Evolutionary conservation across 345 rosid genomes (phyloP), one percentile per base, ranked within the genome.

Genomic region (Eucalyptus pumila): DNA sequence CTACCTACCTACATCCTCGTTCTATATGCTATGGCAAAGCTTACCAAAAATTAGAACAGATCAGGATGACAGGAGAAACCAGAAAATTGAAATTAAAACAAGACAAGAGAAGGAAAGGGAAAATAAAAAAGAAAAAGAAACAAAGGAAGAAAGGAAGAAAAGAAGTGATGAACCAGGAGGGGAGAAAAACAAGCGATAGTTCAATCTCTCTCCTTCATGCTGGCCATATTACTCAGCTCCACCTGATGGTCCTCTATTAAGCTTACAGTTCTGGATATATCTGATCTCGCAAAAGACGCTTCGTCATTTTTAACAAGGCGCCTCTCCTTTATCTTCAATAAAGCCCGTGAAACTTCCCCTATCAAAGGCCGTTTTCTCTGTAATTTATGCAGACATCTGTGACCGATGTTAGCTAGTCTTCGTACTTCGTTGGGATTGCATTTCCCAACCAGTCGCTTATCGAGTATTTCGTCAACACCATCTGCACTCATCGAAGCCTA

Each of bases 401-500:
- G 96, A 58, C 92, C 98, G 88, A 97, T 90, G 85, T 89, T 90
- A 24, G 99, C 98, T 65, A 98, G 87, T 87, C 88, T 93, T 89
- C 97, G 96, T 88, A 94, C 99, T 91, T 97, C 98, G 85, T 92
- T 92, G 6, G 94, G 94, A 89, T 88, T 88, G 92, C 95, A 96
- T 56, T 92, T 90, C 11, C 96, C 98, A 32, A 86, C 95, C 49
- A 98, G 94, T 80, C 92, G 92, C 92, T 93, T 92, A 90, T 96
- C 99, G 5, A 98, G 94, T 89, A 98, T 96, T 90, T 98, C 99
- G 44, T 98, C 97, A 1, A 94, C 92, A 34, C 99, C 98, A 89
- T 96, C 96, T 11, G 95, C 87, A 92, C 97, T 95, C 99, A 97
- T 98, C 11, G 94, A 90, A 62, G 98, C 99, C 99, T 97, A 88